Percentiles rank a stretch among this genome's conserved stretches.
Conservation (phyloP, 306 rosid species). For the Cercis canadensis region DNA sequence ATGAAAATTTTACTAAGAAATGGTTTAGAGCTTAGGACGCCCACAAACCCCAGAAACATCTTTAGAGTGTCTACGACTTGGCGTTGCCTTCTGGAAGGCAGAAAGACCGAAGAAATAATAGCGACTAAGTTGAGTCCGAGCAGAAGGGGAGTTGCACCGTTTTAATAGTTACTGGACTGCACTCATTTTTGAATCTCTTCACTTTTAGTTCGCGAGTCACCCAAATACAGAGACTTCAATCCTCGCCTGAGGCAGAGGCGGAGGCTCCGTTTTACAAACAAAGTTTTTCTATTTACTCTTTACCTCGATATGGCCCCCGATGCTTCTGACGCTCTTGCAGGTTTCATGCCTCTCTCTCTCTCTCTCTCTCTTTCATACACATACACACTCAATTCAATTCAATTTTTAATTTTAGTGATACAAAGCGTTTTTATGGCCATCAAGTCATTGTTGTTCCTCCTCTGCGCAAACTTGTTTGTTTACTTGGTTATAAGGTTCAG, state of each 20-base stretch:
- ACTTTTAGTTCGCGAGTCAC: not conserved
- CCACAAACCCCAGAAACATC: not conserved
- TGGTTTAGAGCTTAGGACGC: not conserved
- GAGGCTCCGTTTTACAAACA: not conserved
- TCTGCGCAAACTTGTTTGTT: not conserved
- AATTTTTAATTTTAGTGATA: not conserved
- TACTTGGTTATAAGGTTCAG: not conserved
- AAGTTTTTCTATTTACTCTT: not conserved
- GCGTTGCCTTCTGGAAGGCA: not conserved
- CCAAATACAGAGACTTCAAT: too few species aligned
- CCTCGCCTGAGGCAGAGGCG: too few species aligned
- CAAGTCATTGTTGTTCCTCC: not conserved
- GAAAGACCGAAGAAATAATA: too few species aligned
- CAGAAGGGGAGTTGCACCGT: too few species aligned
- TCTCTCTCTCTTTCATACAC: not conserved
- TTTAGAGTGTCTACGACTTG: not conserved
- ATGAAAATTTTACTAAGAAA: too few species aligned
- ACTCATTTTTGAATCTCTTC: too few species aligned
- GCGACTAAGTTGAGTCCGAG: too few species aligned
- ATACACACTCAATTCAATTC: not conserved
- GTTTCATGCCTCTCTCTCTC: too few species aligned
- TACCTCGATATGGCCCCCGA: constrained; percentile 62
- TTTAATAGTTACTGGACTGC: too few species aligned
- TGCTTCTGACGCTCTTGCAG: constrained; percentile 94
- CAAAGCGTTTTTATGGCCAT: not conserved